Evolutionary conservation across 805 yeast genomes (phyloP).

Genomic region (Metschnikowia kunwiensis): DNA sequence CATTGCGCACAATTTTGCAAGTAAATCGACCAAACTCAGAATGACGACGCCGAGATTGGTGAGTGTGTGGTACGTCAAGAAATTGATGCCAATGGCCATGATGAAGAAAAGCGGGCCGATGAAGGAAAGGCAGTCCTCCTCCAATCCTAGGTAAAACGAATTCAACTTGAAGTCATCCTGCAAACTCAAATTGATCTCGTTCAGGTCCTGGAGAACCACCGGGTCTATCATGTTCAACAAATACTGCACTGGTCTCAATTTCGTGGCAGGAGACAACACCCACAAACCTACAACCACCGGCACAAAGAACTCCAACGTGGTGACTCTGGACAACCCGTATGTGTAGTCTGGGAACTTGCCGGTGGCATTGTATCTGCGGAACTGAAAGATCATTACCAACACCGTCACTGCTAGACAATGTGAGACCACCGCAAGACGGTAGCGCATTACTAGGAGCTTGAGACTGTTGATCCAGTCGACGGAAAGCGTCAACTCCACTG

Average conservation of each 20-base stretch:
- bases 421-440: conserved; percentile 70
- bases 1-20: background rate
- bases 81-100: conserved; percentile 45
- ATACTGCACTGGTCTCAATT: conserved; percentile 32
- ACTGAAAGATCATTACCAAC: conserved; percentile 53
- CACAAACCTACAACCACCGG: conserved; percentile 26
- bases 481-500: conserved; percentile 38
- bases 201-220: conserved; percentile 45
- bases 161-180: conserved; percentile 40
- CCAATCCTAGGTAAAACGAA: conserved; percentile 65
- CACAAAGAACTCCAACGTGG: conserved; percentile 20
- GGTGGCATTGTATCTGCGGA: conserved; percentile 30
- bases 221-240: conserved; percentile 51
- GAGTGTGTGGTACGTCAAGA: conserved; percentile 29
- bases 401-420: conserved; percentile 62
- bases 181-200: conserved; percentile 40
- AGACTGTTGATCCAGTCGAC: conserved; percentile 61
- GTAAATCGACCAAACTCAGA: conserved; percentile 1
- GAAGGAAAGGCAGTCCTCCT: conserved; percentile 52
- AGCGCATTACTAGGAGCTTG: conserved; percentile 68
- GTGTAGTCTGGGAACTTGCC: conserved; percentile 30
- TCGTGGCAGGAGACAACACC: conserved; percentile 38
- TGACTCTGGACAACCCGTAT: conserved; percentile 36
- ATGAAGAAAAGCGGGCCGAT: conserved; percentile 57
- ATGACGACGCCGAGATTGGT: conserved; percentile 14